Evolutionary conservation across 139 green algal species (phyloP).

Genomic region (Ettlia oleoabundans): DNA sequence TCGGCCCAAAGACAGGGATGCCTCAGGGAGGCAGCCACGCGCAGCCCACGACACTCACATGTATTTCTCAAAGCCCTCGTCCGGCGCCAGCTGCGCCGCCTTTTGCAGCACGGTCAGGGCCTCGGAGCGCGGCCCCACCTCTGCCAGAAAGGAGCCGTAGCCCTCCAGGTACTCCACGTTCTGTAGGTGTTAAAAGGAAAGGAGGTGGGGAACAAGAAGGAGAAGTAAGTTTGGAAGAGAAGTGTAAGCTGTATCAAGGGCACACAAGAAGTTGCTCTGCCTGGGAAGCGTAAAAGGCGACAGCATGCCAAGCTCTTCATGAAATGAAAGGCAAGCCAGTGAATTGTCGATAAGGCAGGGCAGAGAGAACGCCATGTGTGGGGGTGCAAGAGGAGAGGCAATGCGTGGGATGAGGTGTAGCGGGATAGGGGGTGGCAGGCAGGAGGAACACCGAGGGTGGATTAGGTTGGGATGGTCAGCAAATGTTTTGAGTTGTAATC

Average conservation of each 20-base stretch:
- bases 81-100: conserved; percentile 62
- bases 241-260: neutral
- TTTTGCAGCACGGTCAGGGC: conserved; percentile 63
- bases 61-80: conserved; percentile 85
- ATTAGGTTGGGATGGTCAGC: conserved; percentile 9
- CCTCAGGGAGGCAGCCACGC: too few relatives aligned
- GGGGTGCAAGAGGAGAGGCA: too few relatives aligned
- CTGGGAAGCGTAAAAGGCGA: too few relatives aligned
- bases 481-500: conserved; percentile 30
- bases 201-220: neutral
- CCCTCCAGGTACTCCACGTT: conserved; percentile 72
- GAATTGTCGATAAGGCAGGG: too few relatives aligned
- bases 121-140: conserved; percentile 64
- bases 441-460: neutral
- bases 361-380: too few relatives aligned
- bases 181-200: neutral
- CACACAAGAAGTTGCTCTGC: too few relatives aligned
- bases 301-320: too few relatives aligned
- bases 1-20: neutral
- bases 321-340: too few relatives aligned
- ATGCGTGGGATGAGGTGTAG: too few relatives aligned
- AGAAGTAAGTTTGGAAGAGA: neutral
- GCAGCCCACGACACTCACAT: conserved; percentile 57
- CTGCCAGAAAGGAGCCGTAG: conserved; percentile 71
- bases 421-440: neutral